Evolutionary conservation across 148 eudicot genomes (phyloP).

Genomic region (Amaranthus palmeri): DNA sequence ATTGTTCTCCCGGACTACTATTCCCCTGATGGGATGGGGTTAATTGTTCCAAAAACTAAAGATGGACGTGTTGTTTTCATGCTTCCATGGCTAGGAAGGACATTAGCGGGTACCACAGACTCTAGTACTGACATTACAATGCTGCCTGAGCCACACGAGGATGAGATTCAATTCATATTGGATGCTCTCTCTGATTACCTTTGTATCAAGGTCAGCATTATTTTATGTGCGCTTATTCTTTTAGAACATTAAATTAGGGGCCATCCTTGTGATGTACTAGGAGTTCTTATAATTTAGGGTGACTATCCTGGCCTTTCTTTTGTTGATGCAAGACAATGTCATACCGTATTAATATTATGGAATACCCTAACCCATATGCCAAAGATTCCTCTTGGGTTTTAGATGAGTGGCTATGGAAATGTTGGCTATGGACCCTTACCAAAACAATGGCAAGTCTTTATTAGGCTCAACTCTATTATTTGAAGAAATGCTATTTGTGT

Average conservation of each 20-base stretch:
- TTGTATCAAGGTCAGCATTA: slow-evolving; percentile 63
- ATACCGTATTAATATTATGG: background rate
- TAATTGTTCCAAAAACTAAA: slow-evolving; percentile 96
- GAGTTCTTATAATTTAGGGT: background rate
- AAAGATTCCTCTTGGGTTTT: background rate
- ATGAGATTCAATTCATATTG: slow-evolving; percentile 84
- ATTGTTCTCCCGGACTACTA: slow-evolving; percentile 92
- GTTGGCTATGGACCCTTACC: background rate
- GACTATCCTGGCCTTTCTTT: background rate
- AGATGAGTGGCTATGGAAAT: background rate
- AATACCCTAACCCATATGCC: background rate
- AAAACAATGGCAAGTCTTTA: background rate
- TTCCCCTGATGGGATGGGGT: slow-evolving; percentile 98
- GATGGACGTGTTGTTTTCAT: slow-evolving; percentile 98
- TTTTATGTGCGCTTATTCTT: background rate
- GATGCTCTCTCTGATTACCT: slow-evolving; percentile 91
- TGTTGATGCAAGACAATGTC: background rate
- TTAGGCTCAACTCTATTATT: background rate
- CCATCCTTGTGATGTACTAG: background rate
- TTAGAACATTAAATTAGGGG: background rate
- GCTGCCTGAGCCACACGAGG: slow-evolving; percentile 98
- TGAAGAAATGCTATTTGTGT: too few species aligned
- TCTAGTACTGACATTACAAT: slow-evolving; percentile 75
- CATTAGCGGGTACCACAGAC: slow-evolving; percentile 97
- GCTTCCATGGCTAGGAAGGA: slow-evolving; percentile 98